Evolutionary conservation across 352 stramenopile species (phyloP).

Genomic region (Nothophytophthora sp.): DNA sequence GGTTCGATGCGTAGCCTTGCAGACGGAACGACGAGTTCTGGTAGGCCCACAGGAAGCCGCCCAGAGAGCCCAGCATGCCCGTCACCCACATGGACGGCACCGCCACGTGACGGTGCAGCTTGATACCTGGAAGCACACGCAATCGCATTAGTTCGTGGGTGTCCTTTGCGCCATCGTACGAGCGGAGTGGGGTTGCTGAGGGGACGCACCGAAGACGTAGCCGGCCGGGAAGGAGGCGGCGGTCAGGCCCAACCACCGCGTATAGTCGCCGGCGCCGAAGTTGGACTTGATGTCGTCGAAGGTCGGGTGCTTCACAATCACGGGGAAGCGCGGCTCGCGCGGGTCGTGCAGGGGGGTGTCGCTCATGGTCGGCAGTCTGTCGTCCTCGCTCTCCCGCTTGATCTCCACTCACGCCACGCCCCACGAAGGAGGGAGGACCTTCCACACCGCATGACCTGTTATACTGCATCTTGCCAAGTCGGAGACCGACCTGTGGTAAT

Average conservation of each 20-base stretch:
- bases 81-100: conserved; percentile 79
- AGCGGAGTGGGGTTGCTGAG: too few relatives aligned
- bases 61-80: conserved; percentile 70
- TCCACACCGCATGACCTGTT: too few relatives aligned
- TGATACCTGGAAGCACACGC: conserved; percentile 32
- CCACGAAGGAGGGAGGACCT: not conserved
- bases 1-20: conserved; percentile 70
- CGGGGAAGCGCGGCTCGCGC: conserved; percentile 62
- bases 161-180: too few relatives aligned
- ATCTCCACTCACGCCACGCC: not conserved
- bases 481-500: too few relatives aligned
- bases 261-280: conserved; percentile 68
- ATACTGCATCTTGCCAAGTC: too few relatives aligned
- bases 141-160: too few relatives aligned
- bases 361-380: conserved; percentile 41
- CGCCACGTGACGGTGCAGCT: conserved; percentile 63
- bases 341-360: conserved; percentile 52
- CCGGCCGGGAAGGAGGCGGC: conserved; percentile 71
- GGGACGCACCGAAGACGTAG: conserved; percentile 73
- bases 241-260: conserved; percentile 55
- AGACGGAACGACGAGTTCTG: conserved; percentile 84
- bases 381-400: not conserved
- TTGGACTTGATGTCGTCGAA: conserved; percentile 73
- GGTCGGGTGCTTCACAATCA: conserved; percentile 81
- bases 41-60: conserved; percentile 78